Conservation (phyloP, 306 rosid genomes). For the Vicia villosa region DNA sequence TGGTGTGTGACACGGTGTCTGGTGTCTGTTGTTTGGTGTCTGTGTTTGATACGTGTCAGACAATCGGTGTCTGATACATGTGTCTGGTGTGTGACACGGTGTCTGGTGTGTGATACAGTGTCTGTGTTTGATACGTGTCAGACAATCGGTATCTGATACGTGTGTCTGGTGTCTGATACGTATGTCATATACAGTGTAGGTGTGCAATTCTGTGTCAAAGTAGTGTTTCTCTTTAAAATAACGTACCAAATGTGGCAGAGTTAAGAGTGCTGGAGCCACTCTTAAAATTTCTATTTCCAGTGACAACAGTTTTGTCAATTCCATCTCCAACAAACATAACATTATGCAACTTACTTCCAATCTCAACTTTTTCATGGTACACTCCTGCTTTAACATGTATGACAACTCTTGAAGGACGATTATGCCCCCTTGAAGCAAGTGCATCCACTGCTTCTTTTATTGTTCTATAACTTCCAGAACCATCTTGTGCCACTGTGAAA, state of each 20-base stretch:
- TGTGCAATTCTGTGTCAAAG: too few relatives aligned
- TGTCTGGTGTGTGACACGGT: too few relatives aligned
- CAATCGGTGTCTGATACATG: too few relatives aligned
- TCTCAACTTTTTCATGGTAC: constrained; percentile 59
- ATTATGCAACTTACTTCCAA: constrained; percentile 44
- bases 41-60: too few relatives aligned
- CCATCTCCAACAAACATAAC: constrained; percentile 83
- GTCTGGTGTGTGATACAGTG: too few relatives aligned
- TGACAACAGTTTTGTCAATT: constrained; percentile 58
- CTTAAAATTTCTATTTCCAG: constrained; percentile 43
- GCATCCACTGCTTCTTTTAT: constrained; percentile 55
- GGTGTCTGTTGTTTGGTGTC: too few relatives aligned
- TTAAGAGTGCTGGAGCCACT: constrained; percentile 44
- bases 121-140: too few relatives aligned
- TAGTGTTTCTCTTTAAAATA: too few relatives aligned
- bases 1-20: too few relatives aligned
- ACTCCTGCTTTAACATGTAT: constrained; percentile 61
- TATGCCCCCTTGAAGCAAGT: constrained; percentile 38
- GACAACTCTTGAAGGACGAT: constrained; percentile 40
- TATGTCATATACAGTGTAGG: too few relatives aligned
- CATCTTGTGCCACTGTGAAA: constrained; percentile 62
- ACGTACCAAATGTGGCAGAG: constrained; percentile 72
- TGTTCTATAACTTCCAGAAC: constrained; percentile 58
- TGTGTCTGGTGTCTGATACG: too few relatives aligned
- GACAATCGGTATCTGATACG: too few relatives aligned